A percentile compares a stretch with the other conserved stretches of the same genome.
phyloP scores from a whole-genome alignment of 176 grass and related monocot species.

The Aegilops speltoides region DNA sequence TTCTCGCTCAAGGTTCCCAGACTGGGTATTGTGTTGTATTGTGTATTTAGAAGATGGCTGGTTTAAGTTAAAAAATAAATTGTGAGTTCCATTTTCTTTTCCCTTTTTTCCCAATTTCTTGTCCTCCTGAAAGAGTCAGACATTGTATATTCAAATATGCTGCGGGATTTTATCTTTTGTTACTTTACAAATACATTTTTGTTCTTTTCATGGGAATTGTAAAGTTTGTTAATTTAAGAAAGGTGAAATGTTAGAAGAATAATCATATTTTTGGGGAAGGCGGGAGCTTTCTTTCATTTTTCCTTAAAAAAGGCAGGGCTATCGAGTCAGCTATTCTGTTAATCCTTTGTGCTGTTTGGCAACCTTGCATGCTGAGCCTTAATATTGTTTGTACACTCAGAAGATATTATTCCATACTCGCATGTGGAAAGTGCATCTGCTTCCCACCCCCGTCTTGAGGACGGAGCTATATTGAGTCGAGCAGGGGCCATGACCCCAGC shows the following conservation, averaged over 20 bases:
- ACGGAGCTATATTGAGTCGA: too few species aligned
- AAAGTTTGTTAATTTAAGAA: slow-evolving; percentile 41
- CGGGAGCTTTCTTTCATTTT: too few species aligned
- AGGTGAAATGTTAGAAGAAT: not conserved
- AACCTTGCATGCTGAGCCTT: too few species aligned
- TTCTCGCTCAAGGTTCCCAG: not conserved
- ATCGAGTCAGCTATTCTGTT: too few species aligned
- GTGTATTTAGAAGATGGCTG: slow-evolving; percentile 29
- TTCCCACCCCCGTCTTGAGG: too few species aligned
- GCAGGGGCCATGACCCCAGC: too few species aligned
- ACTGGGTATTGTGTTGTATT: slow-evolving; percentile 33
- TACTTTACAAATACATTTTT: slow-evolving; percentile 7
- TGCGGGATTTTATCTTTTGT: slow-evolving; percentile 12
- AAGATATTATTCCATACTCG: too few species aligned
- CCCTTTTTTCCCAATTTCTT: not conserved
- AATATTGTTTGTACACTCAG: too few species aligned
- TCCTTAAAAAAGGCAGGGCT: too few species aligned
- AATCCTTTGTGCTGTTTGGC: too few species aligned
- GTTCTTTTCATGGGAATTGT: slow-evolving; percentile 31
- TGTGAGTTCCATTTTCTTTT: slow-evolving; percentile 6
- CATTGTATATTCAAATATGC: slow-evolving; percentile 27
- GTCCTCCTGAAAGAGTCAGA: not conserved
- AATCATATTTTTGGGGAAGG: too few species aligned
- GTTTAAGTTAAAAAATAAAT: slow-evolving; percentile 46
- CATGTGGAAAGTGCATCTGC: too few species aligned